Base-by-base conservation (phyloP, 805 yeast genomes). In the Metschnikowia proteae region DNA sequence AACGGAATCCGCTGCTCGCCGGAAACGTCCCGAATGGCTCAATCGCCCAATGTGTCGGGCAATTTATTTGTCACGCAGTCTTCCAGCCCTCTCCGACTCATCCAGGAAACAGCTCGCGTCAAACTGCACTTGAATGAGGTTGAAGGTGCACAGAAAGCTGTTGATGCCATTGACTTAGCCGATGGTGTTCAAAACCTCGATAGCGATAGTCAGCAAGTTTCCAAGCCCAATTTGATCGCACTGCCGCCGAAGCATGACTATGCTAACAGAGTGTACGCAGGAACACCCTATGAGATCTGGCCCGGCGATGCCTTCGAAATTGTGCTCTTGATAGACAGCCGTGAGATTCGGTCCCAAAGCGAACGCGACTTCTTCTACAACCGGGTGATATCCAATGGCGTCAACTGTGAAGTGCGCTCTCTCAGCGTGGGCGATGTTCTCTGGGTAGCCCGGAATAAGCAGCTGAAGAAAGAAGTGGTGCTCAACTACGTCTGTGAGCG, bases 401-500 rank as follows among this genome's bases (percentile, higher is more conserved):
- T 86, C 1, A 63, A 67, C 3, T 71, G 79, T 44, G 83, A 79
- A 22, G 78, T 76, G 0, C 64, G 79, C 42, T 71, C 87, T 1
- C 70, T 94, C 28, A 69, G 94, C 0, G 80, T 91, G 2, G 98
- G 99, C 5, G 99, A 94, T 68, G 84, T 85, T 0, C 53, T 86
- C 7, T 94, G 98, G 99, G 74, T 90, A 3, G 99, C 97, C 0
- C 76, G 77, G 48, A 78, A 89, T 59, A 78, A 70, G 45, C 56
- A 51, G 0, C 78, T 87, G 0, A 75, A 78, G 1, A 76, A 77
- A 46, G 83, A 83, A 47, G 88, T 83, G 4, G 84, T 88, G 0
- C 66, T 94, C 13, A 86, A 92, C 62, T 83, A 81, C 52, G 85
- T 94, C n/a, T 77, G 92, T 40, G 99, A 94, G 68, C 74, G 99